These are phyloP conservation scores for Acer saccharum DNA, from an alignment of 345 rosid genomes.

Conservation along the genomic window DNA sequence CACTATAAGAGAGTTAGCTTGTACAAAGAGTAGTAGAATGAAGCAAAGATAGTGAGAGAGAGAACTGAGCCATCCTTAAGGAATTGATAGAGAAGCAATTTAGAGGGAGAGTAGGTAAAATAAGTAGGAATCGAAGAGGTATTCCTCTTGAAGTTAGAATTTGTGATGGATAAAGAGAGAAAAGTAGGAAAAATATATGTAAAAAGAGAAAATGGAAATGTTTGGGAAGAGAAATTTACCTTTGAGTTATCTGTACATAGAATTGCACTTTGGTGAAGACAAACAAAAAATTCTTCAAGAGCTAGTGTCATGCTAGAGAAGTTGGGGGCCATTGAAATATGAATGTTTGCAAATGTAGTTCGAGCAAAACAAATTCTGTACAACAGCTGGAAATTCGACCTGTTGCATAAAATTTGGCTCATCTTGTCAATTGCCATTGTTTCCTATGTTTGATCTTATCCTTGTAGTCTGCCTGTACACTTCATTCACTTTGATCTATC, in stretches of 20 bases:
- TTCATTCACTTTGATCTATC: neutral
- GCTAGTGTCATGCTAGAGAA: neutral
- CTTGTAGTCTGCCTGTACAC: neutral
- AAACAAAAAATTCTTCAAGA: neutral
- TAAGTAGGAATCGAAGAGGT: neutral
- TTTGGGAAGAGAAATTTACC: neutral
- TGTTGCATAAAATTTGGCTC: neutral
- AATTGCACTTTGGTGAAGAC: neutral
- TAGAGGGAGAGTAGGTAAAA: neutral
- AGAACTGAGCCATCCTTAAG: neutral
- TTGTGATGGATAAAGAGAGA: neutral
- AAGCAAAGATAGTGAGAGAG: neutral
- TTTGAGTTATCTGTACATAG: neutral
- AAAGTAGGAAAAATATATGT: neutral
- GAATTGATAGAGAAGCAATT: neutral
- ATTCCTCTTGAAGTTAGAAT: neutral
- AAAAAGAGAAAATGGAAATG: neutral
- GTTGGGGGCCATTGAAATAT: neutral
- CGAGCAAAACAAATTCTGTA: neutral
- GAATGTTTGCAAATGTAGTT: neutral
- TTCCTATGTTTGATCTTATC: neutral
- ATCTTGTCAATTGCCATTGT: neutral
- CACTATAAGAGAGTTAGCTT: neutral
- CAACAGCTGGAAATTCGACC: neutral
- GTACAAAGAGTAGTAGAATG: neutral